Percentiles rank a stretch among this genome's conserved stretches.
Evolutionary conservation across 2,329 filamentous ascomycete genomes (phyloP).

Genomic region (Trichoderma harzianum): DNA sequence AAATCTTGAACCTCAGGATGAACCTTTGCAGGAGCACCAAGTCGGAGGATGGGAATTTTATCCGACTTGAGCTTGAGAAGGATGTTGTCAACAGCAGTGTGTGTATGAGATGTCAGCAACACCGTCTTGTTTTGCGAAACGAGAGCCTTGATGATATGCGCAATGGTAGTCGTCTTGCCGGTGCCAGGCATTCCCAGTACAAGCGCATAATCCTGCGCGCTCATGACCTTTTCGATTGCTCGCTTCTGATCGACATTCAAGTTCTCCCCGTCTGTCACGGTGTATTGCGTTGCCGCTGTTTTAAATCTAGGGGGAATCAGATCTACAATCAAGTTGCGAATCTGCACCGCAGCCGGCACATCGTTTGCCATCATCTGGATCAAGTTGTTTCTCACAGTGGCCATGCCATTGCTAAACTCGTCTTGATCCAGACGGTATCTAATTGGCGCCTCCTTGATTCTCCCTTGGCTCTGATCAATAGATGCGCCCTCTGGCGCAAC

Average conservation of each 20-base stretch:
- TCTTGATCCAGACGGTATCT: conserved; percentile 92
- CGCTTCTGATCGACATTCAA: conserved; percentile 84
- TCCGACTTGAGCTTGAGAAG: conserved; percentile 83
- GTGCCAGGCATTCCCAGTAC: conserved; percentile 98
- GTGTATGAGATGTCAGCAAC: conserved; percentile 90
- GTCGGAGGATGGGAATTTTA: conserved; percentile 73
- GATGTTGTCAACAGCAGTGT: conserved; percentile 98
- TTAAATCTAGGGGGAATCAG: conserved; percentile 72
- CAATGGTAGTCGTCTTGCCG: conserved; percentile 96
- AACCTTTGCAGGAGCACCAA: conserved; percentile 81
- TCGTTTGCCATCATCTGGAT: conserved; percentile 86
- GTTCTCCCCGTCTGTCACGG: conserved; percentile 57
- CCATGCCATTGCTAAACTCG: conserved; percentile 98
- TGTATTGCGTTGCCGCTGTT: conserved; percentile 58
- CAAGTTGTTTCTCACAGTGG: conserved; percentile 88
- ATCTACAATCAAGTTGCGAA: conserved; percentile 79
- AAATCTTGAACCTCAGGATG: conserved; percentile 86
- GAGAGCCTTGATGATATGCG: conserved; percentile 90
- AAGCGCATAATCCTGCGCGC: conserved; percentile 90
- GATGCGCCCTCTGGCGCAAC: conserved; percentile 56
- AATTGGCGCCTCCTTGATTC: conserved; percentile 52
- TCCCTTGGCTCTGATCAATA: conserved; percentile 49
- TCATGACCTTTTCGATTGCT: conserved; percentile 94
- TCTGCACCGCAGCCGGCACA: conserved; percentile 65
- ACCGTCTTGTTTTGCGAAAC: conserved; percentile 89